A percentile compares a stretch with the other conserved stretches of the same genome.
Evolutionary conservation across 169 alveolate species (phyloP).

Genomic region (Eimeria zaria): DNA sequence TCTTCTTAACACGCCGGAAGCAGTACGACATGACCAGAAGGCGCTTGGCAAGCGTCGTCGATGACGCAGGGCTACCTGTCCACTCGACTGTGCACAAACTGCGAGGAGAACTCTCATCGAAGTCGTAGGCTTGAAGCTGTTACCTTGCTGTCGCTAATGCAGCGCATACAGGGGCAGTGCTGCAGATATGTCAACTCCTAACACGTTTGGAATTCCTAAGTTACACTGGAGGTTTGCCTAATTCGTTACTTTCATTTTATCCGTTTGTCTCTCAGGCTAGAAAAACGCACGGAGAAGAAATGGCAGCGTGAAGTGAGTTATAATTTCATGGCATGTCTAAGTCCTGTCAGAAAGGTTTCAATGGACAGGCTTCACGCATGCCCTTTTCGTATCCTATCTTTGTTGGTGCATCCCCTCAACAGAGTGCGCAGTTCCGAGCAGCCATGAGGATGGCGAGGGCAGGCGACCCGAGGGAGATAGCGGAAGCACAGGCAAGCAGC

Average conservation of each 20-base stretch:
- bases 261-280: conserved; percentile 22
- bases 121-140: background rate
- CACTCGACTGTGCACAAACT: conserved; percentile 13
- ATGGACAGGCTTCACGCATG: background rate
- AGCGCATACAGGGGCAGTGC: background rate
- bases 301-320: conserved; percentile 62
- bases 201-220: background rate
- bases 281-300: conserved; percentile 44
- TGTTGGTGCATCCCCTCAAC: conserved; percentile 5
- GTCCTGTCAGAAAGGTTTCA: background rate
- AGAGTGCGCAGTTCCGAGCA: conserved; percentile 85
- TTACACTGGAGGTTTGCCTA: background rate
- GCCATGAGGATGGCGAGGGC: conserved; percentile 84
- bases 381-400: background rate
- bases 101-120: conserved; percentile 33
- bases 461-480: conserved; percentile 76
- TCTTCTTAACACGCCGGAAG: conserved; percentile 76
- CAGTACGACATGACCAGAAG: conserved; percentile 72
- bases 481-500: conserved; percentile 80
- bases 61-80: conserved; percentile 59
- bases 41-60: conserved; percentile 72
- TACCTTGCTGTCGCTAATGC: background rate
- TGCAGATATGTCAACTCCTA: background rate
- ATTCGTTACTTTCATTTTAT: background rate
- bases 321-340: background rate